A percentile compares a stretch with the other conserved stretches of the same genome.
These are phyloP conservation scores for Suillus tomentosus DNA, from an alignment of 768 basidiomycete genomes.

Conservation along the genomic window DNA sequence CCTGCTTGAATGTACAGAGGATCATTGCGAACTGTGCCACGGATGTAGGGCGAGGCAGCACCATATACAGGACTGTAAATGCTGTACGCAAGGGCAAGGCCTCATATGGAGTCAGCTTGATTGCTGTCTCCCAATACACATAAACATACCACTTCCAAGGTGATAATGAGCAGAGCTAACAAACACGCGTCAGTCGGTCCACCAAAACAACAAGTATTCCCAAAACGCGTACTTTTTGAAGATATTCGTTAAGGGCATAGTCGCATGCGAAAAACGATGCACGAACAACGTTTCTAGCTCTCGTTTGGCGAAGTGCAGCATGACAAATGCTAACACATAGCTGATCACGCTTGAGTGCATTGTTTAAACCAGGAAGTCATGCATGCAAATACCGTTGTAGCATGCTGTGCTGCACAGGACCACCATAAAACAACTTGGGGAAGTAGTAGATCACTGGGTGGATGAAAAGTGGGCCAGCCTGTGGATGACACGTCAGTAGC, in stretches of 20 bases:
- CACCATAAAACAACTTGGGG: constrained; percentile 69
- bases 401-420: constrained; percentile 67
- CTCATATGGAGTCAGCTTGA: constrained; percentile 33
- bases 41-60: constrained; percentile 59
- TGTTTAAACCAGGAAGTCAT: not conserved
- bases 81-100: constrained; percentile 76
- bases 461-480: constrained; percentile 88
- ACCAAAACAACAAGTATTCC: not conserved
- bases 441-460: constrained; percentile 84
- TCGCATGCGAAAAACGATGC: constrained; percentile 93
- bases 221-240: constrained; percentile 78
- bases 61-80: constrained; percentile 83
- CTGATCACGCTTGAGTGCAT: constrained; percentile 35
- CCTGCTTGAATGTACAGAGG: constrained; percentile 68
- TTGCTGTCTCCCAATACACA: not conserved
- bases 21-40: constrained; percentile 63
- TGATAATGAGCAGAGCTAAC: constrained; percentile 88
- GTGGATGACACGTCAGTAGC: constrained; percentile 12
- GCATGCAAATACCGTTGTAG: constrained; percentile 64
- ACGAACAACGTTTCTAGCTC: constrained; percentile 92
- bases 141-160: constrained; percentile 59
- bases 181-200: constrained; percentile 9
- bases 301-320: constrained; percentile 90
- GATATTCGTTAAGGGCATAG: constrained; percentile 85
- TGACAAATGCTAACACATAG: constrained; percentile 70